Conservation (phyloP, 78 protist genomes). For the Corallochytrium limacisporum region DNA sequence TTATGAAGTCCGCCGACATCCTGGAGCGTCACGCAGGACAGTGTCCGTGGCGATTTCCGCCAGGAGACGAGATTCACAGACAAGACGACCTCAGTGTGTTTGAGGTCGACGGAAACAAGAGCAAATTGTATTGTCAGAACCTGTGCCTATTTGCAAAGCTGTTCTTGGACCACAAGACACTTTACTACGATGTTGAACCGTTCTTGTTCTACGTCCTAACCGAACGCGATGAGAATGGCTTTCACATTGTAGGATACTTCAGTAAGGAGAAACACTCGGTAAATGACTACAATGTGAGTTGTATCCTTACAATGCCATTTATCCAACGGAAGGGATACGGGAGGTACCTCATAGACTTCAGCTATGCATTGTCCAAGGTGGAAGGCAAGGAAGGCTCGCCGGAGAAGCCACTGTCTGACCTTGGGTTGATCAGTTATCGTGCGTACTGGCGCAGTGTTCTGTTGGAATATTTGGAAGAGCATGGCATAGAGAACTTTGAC, state of each 20-base stretch:
- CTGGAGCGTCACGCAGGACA: no score
- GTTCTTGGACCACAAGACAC: slow-evolving; percentile 88
- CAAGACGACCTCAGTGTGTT: slow-evolving; percentile 47
- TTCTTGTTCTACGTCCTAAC: slow-evolving; percentile 82
- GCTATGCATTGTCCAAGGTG: slow-evolving; percentile 72
- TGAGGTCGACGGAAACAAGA: slow-evolving; percentile 82
- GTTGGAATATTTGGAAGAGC: no score
- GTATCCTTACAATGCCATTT: slow-evolving; percentile 88
- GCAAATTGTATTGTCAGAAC: slow-evolving; percentile 73
- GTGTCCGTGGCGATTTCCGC: slow-evolving; percentile 72
- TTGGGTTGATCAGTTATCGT: slow-evolving; percentile 79
- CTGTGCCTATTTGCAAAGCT: slow-evolving; percentile 84
- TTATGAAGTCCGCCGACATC: slow-evolving; percentile 56
- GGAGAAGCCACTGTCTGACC: slow-evolving; percentile 93
- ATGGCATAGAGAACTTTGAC: no score
- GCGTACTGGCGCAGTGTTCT: no score
- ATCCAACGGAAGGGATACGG: slow-evolving; percentile 90
- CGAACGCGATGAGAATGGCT: slow-evolving; percentile 57
- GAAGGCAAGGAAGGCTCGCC: slow-evolving; percentile 90
- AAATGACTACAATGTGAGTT: slow-evolving; percentile 78
- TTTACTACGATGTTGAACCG: slow-evolving; percentile 79
- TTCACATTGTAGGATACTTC: slow-evolving; percentile 83
- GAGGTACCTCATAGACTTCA: slow-evolving; percentile 66
- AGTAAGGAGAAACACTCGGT: slow-evolving; percentile 72
- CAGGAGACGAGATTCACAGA: slow-evolving; percentile 87